These are phyloP conservation scores for Drechslera avenae DNA, from an alignment of 2,329 filamentous ascomycete genomes.

Conservation along the genomic window DNA sequence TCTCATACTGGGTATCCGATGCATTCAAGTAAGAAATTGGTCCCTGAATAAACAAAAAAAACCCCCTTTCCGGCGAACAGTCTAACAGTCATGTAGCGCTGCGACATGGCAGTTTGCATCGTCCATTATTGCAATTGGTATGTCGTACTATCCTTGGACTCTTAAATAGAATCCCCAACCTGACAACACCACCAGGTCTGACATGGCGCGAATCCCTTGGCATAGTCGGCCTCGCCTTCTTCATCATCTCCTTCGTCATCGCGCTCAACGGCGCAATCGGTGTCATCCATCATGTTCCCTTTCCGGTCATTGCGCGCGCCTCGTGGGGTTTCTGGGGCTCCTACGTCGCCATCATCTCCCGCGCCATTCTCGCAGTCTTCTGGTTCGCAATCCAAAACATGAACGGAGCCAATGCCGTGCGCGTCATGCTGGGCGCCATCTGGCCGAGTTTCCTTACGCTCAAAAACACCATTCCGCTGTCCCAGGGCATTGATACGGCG, in stretches of 20 bases:
- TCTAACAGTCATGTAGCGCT: slow-evolving; percentile 36
- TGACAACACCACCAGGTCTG: slow-evolving; percentile 48
- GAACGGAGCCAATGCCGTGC: slow-evolving; percentile 63
- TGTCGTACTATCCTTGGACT: not conserved
- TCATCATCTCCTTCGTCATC: slow-evolving; percentile 64
- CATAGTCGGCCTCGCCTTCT: slow-evolving; percentile 59
- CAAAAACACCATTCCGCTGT: slow-evolving; percentile 58
- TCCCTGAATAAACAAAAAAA: no score
- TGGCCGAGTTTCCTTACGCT: slow-evolving; percentile 63
- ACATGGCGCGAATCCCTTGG: slow-evolving; percentile 61
- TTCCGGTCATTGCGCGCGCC: slow-evolving; percentile 61
- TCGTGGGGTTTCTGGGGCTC: slow-evolving; percentile 63
- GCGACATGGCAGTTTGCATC: slow-evolving; percentile 60
- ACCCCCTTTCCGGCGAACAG: no score
- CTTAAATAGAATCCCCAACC: not conserved
- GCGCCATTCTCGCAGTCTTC: slow-evolving; percentile 61
- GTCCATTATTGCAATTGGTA: slow-evolving; percentile 47
- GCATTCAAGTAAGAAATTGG: slow-evolving; percentile 53
- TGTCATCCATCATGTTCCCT: slow-evolving; percentile 57
- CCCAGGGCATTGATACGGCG: slow-evolving; percentile 61
- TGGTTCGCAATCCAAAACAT: slow-evolving; percentile 71
- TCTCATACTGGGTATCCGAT: slow-evolving; percentile 60
- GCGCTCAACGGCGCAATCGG: slow-evolving; percentile 62
- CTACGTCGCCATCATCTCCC: slow-evolving; percentile 60
- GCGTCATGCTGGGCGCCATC: slow-evolving; percentile 60